Conservation (phyloP, 2,329 filamentous ascomycete species). For the Periconia macrospinosa region DNA sequence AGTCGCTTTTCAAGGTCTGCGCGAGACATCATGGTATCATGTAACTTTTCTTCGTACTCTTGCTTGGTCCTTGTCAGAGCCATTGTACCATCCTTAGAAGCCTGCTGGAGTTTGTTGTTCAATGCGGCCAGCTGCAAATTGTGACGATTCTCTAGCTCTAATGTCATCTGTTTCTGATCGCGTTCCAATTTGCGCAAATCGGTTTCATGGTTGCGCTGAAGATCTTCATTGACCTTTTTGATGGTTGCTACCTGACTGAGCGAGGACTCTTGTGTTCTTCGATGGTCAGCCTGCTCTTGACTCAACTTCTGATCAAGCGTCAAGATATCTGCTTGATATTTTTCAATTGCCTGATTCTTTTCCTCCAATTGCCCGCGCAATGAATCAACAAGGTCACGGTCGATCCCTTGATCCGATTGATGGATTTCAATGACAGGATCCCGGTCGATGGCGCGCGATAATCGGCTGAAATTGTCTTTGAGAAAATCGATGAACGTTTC, state of each 20-base stretch:
- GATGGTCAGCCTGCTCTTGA: slow-evolving; percentile 74
- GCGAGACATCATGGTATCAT: slow-evolving; percentile 23
- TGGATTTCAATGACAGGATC: slow-evolving; percentile 87
- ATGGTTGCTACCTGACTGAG: slow-evolving; percentile 55
- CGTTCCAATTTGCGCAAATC: slow-evolving; percentile 59
- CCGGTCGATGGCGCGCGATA: slow-evolving; percentile 83
- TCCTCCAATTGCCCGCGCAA: slow-evolving; percentile 77
- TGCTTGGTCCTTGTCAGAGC: slow-evolving; percentile 33
- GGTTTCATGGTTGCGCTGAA: slow-evolving; percentile 70
- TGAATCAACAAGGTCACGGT: slow-evolving; percentile 88
- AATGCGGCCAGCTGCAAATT: slow-evolving; percentile 44
- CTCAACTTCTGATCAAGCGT: slow-evolving; percentile 61
- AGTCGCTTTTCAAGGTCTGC: slow-evolving; percentile 32
- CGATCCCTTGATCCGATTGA: slow-evolving; percentile 84
- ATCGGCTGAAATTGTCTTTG: slow-evolving; percentile 90
- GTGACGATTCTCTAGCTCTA: slow-evolving; percentile 53
- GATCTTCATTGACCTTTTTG: slow-evolving; percentile 68
- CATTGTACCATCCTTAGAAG: slow-evolving; percentile 26
- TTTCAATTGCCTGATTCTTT: slow-evolving; percentile 63
- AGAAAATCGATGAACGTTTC: slow-evolving; percentile 87
- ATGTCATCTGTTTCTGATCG: slow-evolving; percentile 32
- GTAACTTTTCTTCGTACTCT: slow-evolving; percentile 38
- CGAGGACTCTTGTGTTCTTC: slow-evolving; percentile 58
- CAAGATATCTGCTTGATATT: slow-evolving; percentile 59
- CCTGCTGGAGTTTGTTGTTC: slow-evolving; percentile 40